phyloP scores from a whole-genome alignment of 1,139 yeast genomes.

The Debaryomyces udenii region DNA sequence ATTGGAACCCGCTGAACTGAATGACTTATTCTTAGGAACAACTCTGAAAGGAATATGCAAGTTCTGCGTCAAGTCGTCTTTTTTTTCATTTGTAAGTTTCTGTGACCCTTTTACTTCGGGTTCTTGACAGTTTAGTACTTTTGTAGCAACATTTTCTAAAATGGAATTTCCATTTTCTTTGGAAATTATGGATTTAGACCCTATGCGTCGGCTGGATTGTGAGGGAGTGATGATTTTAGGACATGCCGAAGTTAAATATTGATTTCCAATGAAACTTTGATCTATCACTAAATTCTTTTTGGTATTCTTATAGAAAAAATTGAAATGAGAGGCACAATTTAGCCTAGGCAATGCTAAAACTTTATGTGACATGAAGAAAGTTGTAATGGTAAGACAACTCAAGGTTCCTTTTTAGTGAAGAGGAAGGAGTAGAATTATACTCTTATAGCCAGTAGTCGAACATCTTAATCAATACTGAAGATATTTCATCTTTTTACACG shows the following conservation, averaged over 20 bases:
- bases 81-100: slow-evolving; percentile 13
- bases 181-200: background rate
- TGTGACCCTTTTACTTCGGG: slow-evolving; percentile 33
- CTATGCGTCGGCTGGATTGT: background rate
- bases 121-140: slow-evolving; percentile 45
- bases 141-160: slow-evolving; percentile 35
- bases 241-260: slow-evolving; percentile 20
- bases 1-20: background rate
- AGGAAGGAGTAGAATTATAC: too few relatives aligned
- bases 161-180: slow-evolving; percentile 14
- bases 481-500: background rate
- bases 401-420: too few relatives aligned
- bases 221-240: background rate
- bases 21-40: slow-evolving; percentile 32
- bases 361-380: slow-evolving; percentile 30
- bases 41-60: slow-evolving; percentile 63
- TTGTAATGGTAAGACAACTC: too few relatives aligned
- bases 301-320: slow-evolving; percentile 45
- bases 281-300: slow-evolving; percentile 32
- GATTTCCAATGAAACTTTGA: slow-evolving; percentile 43
- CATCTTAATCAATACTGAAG: background rate
- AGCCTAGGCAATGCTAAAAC: slow-evolving; percentile 30
- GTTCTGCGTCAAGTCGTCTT: slow-evolving; percentile 5
- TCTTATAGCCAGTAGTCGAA: too few relatives aligned
- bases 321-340: slow-evolving; percentile 35